Evolutionary conservation across 495 filamentous ascomycete genomes (phyloP).

Genomic region (Penicillium flavigenum): DNA sequence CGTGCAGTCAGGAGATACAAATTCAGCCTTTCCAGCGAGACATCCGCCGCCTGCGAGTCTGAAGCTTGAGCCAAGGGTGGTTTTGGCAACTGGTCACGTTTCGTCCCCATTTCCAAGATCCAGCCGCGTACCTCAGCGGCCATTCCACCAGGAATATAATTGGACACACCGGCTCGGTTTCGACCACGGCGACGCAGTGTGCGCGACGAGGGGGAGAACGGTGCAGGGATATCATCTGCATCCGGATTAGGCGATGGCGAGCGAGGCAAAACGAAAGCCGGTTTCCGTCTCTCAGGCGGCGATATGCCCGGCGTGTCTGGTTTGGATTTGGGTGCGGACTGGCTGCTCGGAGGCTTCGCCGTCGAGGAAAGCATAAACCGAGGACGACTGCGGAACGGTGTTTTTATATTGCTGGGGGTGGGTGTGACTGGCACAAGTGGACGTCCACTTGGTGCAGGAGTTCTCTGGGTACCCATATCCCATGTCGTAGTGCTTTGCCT

Average conservation of each 20-base stretch:
- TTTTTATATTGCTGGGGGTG: conserved; percentile 22
- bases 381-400: conserved; percentile 29
- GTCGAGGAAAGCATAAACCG: conserved; percentile 32
- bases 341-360: conserved; percentile 22
- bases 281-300: conserved; percentile 30
- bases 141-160: conserved; percentile 43
- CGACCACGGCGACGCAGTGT: conserved; percentile 35
- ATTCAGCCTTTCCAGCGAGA: background rate
- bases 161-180: conserved; percentile 20
- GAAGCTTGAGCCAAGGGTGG: background rate
- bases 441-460: conserved; percentile 10
- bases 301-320: conserved; percentile 18
- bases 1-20: conserved; percentile 29
- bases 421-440: conserved; percentile 11
- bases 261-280: conserved; percentile 41
- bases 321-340: conserved; percentile 16
- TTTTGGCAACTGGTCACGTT: conserved; percentile 28
- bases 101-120: conserved; percentile 44
- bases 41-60: background rate
- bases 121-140: conserved; percentile 45
- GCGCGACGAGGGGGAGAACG: conserved; percentile 45
- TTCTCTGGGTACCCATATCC: conserved; percentile 8
- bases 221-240: conserved; percentile 34
- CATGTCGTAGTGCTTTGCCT: background rate
- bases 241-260: conserved; percentile 35